Evolutionary conservation across 2,329 filamentous ascomycete genomes (phyloP), one percentile per base, ranked within the genome.

Genomic region (Cytospora paraplurivora): DNA sequence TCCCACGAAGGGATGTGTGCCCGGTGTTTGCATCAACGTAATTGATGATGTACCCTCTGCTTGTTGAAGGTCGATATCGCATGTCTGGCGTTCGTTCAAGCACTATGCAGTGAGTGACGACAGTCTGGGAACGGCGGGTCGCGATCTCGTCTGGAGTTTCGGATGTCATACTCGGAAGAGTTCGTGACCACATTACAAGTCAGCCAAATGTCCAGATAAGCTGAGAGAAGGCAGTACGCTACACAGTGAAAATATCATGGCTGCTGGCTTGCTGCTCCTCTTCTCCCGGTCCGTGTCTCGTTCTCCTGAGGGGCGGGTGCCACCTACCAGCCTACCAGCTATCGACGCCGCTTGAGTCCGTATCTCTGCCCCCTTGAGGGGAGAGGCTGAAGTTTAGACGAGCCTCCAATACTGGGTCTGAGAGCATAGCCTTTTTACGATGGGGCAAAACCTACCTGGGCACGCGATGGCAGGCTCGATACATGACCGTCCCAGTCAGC

Each of bases 241-340:
- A 56, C 54, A 56, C 52, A 58, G 56, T 59, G 56, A 58, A 60
- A 32, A 44, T 37, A 62, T 56, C 63, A 63, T 50, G 52, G 32
- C 15, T 33, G 47, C 34, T 27, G n/a, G 7, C n/a, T 55, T 34
- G 33, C 33, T 47, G 56, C 41, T 41, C 27, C 41, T 51, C 50
- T 56, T 54, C 51, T 63, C 51, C 56, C 56, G 52, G 34, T 47
- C 47, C 56, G 53, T 54, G 60, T 63, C 60, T 65, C 60, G 60
- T 65, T 65, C 63, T 47, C 32, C 51, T 54, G 59, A 49, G 35
- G 51, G 38, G 41, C 50, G 58, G 58, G 4, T 17, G 12, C 6
- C 41, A n/a, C 17, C 7, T 21, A 19, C 44, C n/a, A 19, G 41
- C 41, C 19, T 47, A 5, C 7, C 19, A 12, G 6, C 41, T 10